These are phyloP conservation scores for Populus trichocarpa DNA, from an alignment of 441 rosid genomes.

Conservation along the genomic window DNA sequence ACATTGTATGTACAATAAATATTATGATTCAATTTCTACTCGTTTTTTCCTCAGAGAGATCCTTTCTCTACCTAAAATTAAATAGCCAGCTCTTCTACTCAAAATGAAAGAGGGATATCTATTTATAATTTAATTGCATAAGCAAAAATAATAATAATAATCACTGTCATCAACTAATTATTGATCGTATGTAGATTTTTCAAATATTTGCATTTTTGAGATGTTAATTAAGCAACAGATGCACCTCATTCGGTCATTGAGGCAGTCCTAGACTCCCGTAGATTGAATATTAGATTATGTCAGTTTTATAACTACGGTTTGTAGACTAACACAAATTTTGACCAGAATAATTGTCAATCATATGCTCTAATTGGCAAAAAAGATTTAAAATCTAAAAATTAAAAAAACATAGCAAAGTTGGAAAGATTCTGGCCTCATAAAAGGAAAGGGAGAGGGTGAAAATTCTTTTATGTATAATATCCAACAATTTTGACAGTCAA, in stretches of 20 bases:
- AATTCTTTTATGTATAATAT: not conserved
- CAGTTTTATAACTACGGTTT: too few species aligned
- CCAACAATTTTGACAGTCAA: not conserved
- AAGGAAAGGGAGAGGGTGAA: not conserved
- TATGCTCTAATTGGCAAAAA: not conserved
- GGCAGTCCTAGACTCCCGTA: not conserved
- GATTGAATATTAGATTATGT: not conserved
- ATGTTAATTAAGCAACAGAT: not conserved
- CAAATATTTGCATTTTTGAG: not conserved
- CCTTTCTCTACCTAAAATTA: too few species aligned
- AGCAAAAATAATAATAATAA: too few species aligned
- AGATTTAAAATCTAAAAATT: too few species aligned
- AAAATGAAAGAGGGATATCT: too few species aligned
- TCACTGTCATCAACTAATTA: not conserved
- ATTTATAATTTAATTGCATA: too few species aligned
- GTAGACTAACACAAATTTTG: too few species aligned
- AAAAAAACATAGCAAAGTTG: not conserved
- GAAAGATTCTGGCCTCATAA: not conserved
- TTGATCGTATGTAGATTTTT: not conserved
- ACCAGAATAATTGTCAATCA: too few species aligned
- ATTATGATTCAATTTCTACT: too few species aligned
- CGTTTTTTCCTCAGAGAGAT: too few species aligned
- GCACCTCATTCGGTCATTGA: too few species aligned
- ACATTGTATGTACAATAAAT: not conserved
- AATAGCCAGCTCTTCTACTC: too few species aligned